A percentile compares a stretch with the other conserved stretches of the same genome.
These are phyloP conservation scores for Schrenkiella parvula DNA, from an alignment of 345 rosid species.

Conservation along the genomic window DNA sequence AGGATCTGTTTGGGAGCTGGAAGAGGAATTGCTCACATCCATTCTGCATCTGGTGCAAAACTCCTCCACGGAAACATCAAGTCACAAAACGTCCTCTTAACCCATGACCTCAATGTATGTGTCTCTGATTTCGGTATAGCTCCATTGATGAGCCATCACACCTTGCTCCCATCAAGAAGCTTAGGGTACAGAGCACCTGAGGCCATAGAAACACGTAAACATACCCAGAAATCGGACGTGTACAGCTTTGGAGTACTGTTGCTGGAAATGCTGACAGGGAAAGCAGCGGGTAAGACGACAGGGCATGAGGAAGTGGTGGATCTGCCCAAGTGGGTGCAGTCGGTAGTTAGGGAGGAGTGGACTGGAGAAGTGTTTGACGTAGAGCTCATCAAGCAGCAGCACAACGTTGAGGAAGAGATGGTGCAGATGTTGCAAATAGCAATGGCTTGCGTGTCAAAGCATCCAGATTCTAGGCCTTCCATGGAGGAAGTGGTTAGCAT, in stretches of 20 bases:
- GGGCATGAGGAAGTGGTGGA: slow-evolving; percentile 66
- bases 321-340: slow-evolving; percentile 42
- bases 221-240: slow-evolving; percentile 60
- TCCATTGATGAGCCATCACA: slow-evolving; percentile 53
- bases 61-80: slow-evolving; percentile 73
- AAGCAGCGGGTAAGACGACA: slow-evolving; percentile 46
- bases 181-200: slow-evolving; percentile 84
- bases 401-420: not conserved
- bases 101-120: slow-evolving; percentile 49
- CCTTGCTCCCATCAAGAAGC: slow-evolving; percentile 50
- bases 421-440: slow-evolving; percentile 85
- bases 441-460: not conserved
- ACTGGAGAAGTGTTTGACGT: not conserved
- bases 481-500: slow-evolving; percentile 74
- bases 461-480: slow-evolving; percentile 61
- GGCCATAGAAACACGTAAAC: slow-evolving; percentile 53
- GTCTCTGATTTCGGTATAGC: slow-evolving; percentile 74
- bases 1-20: slow-evolving; percentile 69
- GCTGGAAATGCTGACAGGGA: slow-evolving; percentile 85
- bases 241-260: slow-evolving; percentile 87
- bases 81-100: slow-evolving; percentile 70
- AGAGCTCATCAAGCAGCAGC: not conserved
- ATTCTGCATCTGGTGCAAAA: slow-evolving; percentile 58
- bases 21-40: slow-evolving; percentile 68
- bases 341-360: not conserved